Evolutionary conservation across 495 filamentous ascomycete genomes (phyloP), one percentile per base, ranked within the genome.

Genomic region (Pyrenula aspistea): DNA sequence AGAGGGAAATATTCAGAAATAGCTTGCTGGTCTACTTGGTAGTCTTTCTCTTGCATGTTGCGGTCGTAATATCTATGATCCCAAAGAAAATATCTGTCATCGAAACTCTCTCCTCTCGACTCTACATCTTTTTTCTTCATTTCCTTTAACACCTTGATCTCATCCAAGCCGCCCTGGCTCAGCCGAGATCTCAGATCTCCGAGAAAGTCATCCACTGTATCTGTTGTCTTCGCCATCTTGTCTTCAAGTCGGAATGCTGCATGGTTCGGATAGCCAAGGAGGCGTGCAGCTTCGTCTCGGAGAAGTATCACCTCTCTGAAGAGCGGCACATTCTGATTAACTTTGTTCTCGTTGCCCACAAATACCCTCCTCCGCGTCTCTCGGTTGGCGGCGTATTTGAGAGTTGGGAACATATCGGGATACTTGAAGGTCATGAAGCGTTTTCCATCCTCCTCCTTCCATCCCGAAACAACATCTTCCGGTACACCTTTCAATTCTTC

Each of bases 1-100:
- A 97, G 72, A 2, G 93, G 92, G 76, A 97, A 98, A 70, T 93
- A 97, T 68, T 98, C 90, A 22, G 92, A 83, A 62, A 98, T 88
- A 55, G 86, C 82, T 66, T 90, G 82, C 60, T 95, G 88, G 64
- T 98, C 91, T 25, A 98, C 80, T 58, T 79, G 82, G 67, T 85
- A 96, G 60, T 97, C 87, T 64, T 88, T 82, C 76, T 97, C 91
- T 11, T 95, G 79, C 87, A 97, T 88, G 67, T 96, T 69, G 2
- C 89, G 84, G 69, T 95, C 87, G 69, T 98, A 98, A 70, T 83
- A 89, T 2, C 84, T 79, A 63, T 83, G 75, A 57, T 98, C 93
- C 93, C 93, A 98, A 49, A 96, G 80, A 62, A 89, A 96, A 65
- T 92, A 95, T 59, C 83, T 82, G 24, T 81, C 84, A 63, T 91